phyloP scores from a whole-genome alignment of 495 filamentous ascomycete genomes.

The Paragyromitra xinjiangensis region DNA sequence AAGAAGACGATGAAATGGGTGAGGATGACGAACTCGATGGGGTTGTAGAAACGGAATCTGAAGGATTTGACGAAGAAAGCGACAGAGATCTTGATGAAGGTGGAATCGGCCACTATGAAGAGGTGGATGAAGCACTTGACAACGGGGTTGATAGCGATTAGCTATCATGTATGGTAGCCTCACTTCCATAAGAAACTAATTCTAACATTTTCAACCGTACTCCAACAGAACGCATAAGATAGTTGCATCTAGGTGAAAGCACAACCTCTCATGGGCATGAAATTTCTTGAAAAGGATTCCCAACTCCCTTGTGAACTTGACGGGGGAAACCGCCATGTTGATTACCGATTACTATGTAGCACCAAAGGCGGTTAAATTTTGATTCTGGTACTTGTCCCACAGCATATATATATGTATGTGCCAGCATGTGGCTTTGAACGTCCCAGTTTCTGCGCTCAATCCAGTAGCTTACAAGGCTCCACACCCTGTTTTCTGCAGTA shows the following conservation, averaged over 20 bases:
- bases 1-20: constrained; percentile 40
- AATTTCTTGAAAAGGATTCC: too few relatives aligned
- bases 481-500: too few relatives aligned
- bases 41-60: constrained; percentile 37
- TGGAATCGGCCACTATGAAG: constrained; percentile 18
- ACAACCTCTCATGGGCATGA: too few relatives aligned
- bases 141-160: constrained; percentile 54
- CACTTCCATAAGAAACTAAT: not conserved
- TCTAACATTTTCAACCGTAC: not conserved
- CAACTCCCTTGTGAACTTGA: too few relatives aligned
- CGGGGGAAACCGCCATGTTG: too few relatives aligned
- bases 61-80: constrained; percentile 36
- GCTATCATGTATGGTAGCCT: not conserved
- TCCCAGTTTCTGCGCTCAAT: too few relatives aligned
- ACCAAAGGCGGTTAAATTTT: too few relatives aligned
- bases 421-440: too few relatives aligned
- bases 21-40: constrained; percentile 44
- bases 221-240: not conserved
- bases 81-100: constrained; percentile 29
- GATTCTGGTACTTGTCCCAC: too few relatives aligned
- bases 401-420: too few relatives aligned
- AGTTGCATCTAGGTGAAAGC: not conserved
- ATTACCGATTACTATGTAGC: too few relatives aligned
- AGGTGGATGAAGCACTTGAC: constrained; percentile 53
- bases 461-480: too few relatives aligned